Base-by-base conservation (phyloP, 2,329 filamentous ascomycete genomes). In the Aureobasidium lini region DNA sequence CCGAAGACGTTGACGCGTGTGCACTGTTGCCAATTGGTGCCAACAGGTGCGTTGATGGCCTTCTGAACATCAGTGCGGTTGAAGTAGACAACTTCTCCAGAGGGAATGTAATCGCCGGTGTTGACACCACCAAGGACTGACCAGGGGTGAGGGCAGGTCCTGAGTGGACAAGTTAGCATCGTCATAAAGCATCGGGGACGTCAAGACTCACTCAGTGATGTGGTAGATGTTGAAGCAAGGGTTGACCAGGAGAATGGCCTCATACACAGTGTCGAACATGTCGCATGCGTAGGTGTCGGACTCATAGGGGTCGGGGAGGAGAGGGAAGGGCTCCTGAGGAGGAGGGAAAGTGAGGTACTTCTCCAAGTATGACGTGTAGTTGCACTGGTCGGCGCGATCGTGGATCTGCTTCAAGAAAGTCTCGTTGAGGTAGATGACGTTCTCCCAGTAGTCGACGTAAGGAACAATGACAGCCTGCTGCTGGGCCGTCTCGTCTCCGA, bases 311-410 rank as follows among this genome's bases (percentile, higher is more conserved):
- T 66, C 62, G 0, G 71, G 71, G 42, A 74, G 73, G 8, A 69
- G 64, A 1, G 54, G 54, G 54, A 57, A 57, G 3, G 5, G 3
- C 10, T 48, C 54, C 2, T 65, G 67, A 43, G 68, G 64, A 23
- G 67, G 66, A 11, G 76, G 76, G 60, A 74, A 78, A 5, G 66
- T 70, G 60, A 78, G 73, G 64, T 79, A 78, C 43, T 78, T 72
- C 10, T 57, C 54, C 23, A 60, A 16, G 57, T 53, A 79, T 1
- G 70, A 43, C 10, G 71, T 70, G 64, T 79, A 80, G 44, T 77
- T 77, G 64, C 79, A 81, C 6, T 68, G 65, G 31, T 77, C 63
- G 54, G 78, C 74, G 74, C 78, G 2, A 9, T 54, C 37, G 9
- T 57, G 52, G 16, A 63, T 32, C 23, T 58, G 36, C 6, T 40